Evolutionary conservation across 1,284 basidiomycete species (phyloP), one percentile per base, ranked within the genome.

Genomic region (Pyrrhoderma noxium): DNA sequence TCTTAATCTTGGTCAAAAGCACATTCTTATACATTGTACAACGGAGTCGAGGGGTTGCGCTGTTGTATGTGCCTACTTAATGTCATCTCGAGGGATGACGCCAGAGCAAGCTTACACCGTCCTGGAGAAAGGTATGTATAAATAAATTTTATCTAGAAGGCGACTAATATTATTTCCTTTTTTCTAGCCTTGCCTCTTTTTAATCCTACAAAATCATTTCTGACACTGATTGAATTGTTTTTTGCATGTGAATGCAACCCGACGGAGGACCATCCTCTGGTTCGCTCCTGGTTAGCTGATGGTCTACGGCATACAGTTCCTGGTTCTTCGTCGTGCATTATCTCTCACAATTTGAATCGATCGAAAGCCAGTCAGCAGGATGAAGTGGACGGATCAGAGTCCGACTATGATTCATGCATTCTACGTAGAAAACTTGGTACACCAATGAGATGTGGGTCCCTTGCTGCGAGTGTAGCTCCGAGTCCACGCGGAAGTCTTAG

Each of bases 151-250:
- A 7, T 40, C 38, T 40, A 31, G 27, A 31, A 31, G 27, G 5
- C 42, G n/a, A 1, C 11, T 43, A 7, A 31, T 27, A 46, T 49
- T 8, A 13, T 47, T 18, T 38, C 38, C 9, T 35, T 21, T 16
- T 49, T 23, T 43, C 3, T 44, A 80, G 79, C 70, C 8, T 67
- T 81, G 9, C 80, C 80, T 8, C 65, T 82, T 3, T 82, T 79
- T 60, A 72, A 76, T 53, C 68, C 72, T 8, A 79, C 77, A 0
- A 59, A 63, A 11, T 66, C 67, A 38, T 79, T 82, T 59, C 70
- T 65, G 8, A 70, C 67, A 3, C 70, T 72, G 48, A 66, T 81
- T 13, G 70, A 75, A 47, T 45, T 75, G 18, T 80, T 75, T 51
- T 66, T 67, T 22, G 66, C 71, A 2, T 79, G 75, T 58, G 61